Evolutionary conservation across 2,329 filamentous ascomycete species (phyloP).

Genomic region (Aspergillus sp.): DNA sequence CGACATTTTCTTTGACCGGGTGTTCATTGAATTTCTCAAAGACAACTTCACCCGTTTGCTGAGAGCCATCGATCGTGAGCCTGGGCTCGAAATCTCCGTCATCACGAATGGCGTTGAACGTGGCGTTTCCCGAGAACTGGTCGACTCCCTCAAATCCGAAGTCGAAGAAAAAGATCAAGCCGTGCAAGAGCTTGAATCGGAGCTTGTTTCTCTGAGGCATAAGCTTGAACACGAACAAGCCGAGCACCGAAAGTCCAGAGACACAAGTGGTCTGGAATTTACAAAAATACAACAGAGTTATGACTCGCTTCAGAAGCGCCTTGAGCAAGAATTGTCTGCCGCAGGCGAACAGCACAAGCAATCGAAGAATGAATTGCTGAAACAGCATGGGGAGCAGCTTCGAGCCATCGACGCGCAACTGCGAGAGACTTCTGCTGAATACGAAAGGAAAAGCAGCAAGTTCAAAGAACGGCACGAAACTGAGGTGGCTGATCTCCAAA

Average conservation of each 20-base stretch:
- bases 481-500: constrained; percentile 63
- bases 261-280: constrained; percentile 56
- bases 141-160: constrained; percentile 79
- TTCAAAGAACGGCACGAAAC: constrained; percentile 52
- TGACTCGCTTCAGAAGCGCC: constrained; percentile 67
- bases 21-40: constrained; percentile 91
- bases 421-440: constrained; percentile 43
- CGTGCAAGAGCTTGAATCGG: constrained; percentile 58
- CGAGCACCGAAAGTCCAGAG: constrained; percentile 67
- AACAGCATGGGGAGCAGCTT: constrained; percentile 46
- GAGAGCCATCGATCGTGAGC: constrained; percentile 86
- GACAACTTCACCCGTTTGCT: constrained; percentile 88
- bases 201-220: constrained; percentile 55
- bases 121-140: constrained; percentile 88
- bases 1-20: constrained; percentile 80
- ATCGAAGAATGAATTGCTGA: constrained; percentile 42
- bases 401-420: constrained; percentile 51
- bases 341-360: constrained; percentile 51
- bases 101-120: constrained; percentile 78
- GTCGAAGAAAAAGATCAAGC: constrained; percentile 69
- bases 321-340: constrained; percentile 65
- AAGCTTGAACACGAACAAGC: constrained; percentile 69
- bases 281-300: constrained; percentile 64
- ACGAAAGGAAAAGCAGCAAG: constrained; percentile 40
- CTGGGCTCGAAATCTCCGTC: constrained; percentile 80